Conservation (phyloP, 2,329 filamentous ascomycete species). For the Tolypocladium inflatum region DNA sequence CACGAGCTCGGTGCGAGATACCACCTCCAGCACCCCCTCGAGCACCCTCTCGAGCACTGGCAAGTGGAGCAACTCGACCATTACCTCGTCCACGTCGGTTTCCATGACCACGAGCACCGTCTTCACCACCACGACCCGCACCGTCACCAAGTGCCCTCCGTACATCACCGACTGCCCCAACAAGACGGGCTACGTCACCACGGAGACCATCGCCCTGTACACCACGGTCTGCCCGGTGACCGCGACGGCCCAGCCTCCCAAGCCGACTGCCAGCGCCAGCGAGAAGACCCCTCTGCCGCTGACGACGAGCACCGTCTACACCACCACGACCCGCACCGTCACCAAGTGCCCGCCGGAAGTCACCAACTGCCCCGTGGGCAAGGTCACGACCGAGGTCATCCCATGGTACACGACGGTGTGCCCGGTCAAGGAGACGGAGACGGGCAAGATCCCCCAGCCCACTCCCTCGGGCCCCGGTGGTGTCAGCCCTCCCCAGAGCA, state of each 20-base stretch:
- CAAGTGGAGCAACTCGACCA: slow-evolving; percentile 8
- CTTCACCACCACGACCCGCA: slow-evolving; percentile 34
- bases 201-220: slow-evolving; percentile 29
- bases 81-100: background rate
- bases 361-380: slow-evolving; percentile 35
- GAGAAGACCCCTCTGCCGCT: slow-evolving; percentile 3
- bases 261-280: slow-evolving; percentile 1
- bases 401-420: slow-evolving; percentile 26
- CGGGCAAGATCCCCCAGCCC: slow-evolving; percentile 6
- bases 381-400: slow-evolving; percentile 23
- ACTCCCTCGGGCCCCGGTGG: slow-evolving; percentile 1
- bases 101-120: slow-evolving; percentile 25
- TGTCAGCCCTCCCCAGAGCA: background rate
- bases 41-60: background rate
- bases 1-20: background rate
- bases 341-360: slow-evolving; percentile 43
- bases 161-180: slow-evolving; percentile 26
- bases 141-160: slow-evolving; percentile 45
- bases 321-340: slow-evolving; percentile 43
- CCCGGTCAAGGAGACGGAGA: slow-evolving; percentile 16
- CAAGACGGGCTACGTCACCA: slow-evolving; percentile 23
- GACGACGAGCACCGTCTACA: slow-evolving; percentile 35
- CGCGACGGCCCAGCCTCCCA: slow-evolving; percentile 6
- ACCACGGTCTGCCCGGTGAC: slow-evolving; percentile 34
- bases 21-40: background rate